phyloP scores from a whole-genome alignment of 805 yeast species.

The Clavispora vitiphila region DNA sequence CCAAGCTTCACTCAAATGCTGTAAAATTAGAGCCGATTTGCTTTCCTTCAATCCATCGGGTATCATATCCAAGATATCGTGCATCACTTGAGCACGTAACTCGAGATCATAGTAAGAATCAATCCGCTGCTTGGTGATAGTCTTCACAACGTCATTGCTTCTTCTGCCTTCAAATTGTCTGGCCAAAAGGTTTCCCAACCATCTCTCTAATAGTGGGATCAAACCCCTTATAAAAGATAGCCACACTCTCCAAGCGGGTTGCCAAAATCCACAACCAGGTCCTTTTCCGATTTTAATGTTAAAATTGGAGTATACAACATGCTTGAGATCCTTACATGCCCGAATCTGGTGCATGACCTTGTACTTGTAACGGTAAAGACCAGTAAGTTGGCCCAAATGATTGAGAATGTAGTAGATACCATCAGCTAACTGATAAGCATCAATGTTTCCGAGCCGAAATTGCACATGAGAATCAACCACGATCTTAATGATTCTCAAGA shows the following conservation, averaged over 20 bases:
- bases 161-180: conserved; percentile 96
- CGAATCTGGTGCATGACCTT: conserved; percentile 98
- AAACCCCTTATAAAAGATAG: conserved; percentile 85
- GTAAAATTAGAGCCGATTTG: conserved; percentile 81
- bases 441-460: conserved; percentile 82
- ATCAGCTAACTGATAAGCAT: conserved; percentile 92
- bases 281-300: conserved; percentile 90
- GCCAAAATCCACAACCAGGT: conserved; percentile 99
- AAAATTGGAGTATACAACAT: conserved; percentile 80
- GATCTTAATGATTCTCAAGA: conserved; percentile 75
- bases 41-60: conserved; percentile 90
- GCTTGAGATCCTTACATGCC: conserved; percentile 92
- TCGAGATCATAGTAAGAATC: conserved; percentile 95
- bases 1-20: conserved; percentile 98
- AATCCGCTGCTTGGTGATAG: conserved; percentile 90
- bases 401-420: conserved; percentile 86
- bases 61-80: conserved; percentile 93
- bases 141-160: conserved; percentile 85
- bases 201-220: conserved; percentile 85
- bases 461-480: conserved; percentile 93
- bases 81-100: conserved; percentile 88
- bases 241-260: conserved; percentile 99
- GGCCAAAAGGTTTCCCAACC: conserved; percentile 88
- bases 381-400: conserved; percentile 94
- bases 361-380: conserved; percentile 93